Percentiles rank a stretch among this genome's conserved stretches.
These are phyloP conservation scores for Tricholoma saponaceum DNA, from an alignment of 768 basidiomycete species.

Conservation along the genomic window DNA sequence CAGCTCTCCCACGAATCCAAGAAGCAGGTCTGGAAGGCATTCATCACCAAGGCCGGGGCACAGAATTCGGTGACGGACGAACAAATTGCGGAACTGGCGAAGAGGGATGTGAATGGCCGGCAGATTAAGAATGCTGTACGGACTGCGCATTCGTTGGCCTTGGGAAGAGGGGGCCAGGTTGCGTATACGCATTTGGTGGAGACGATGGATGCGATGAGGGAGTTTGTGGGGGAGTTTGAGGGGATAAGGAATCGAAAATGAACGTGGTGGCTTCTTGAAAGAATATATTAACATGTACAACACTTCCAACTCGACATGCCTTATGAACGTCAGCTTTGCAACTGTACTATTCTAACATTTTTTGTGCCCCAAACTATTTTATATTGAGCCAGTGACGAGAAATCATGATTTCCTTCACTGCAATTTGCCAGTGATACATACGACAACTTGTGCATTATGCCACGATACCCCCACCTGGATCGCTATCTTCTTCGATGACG, in stretches of 20 bases:
- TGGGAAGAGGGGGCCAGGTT: slow-evolving; percentile 42
- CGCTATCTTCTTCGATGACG: no score
- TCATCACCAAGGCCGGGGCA: slow-evolving; percentile 44
- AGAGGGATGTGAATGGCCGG: slow-evolving; percentile 54
- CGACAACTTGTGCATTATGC: no score
- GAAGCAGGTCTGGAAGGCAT: slow-evolving; percentile 60
- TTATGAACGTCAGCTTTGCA: no score
- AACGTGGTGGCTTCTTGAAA: no score
- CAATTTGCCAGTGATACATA: no score
- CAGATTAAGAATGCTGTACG: slow-evolving; percentile 70
- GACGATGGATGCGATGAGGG: slow-evolving; percentile 59
- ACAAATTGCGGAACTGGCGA: slow-evolving; percentile 43
- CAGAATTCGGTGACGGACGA: slow-evolving; percentile 31
- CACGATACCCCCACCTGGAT: no score
- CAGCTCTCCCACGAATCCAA: slow-evolving; percentile 51
- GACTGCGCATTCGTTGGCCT: slow-evolving; percentile 59
- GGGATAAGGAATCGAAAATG: slow-evolving; percentile 6
- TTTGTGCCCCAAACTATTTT: no score
- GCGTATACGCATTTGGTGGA: slow-evolving; percentile 48
- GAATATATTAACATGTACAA: no score
- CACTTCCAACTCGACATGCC: no score
- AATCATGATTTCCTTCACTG: no score
- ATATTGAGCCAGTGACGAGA: no score
- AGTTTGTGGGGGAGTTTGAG: slow-evolving; percentile 49
- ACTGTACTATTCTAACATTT: no score